These are phyloP conservation scores for Pseudogymnoascus sp. DNA, from an alignment of 2,329 filamentous ascomycete genomes.

Conservation along the genomic window DNA sequence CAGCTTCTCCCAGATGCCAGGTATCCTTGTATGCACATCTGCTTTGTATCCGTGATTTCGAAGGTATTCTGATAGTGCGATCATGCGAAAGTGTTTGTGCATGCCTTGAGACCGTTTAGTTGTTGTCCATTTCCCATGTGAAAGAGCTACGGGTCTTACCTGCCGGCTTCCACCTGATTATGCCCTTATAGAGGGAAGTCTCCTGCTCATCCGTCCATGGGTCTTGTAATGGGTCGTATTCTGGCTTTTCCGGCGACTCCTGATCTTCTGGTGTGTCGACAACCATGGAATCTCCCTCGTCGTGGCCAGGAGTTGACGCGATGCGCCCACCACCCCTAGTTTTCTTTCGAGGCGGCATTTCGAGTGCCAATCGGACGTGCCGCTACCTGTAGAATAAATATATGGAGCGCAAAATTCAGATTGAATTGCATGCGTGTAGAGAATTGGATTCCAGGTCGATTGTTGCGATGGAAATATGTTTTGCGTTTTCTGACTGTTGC, in stretches of 20 bases:
- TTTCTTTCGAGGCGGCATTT: conserved; percentile 66
- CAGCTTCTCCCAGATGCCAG: conserved; percentile 87
- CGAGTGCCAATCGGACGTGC: neutral
- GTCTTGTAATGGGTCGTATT: conserved; percentile 51
- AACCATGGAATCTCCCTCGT: conserved; percentile 53
- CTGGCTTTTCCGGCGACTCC: conserved; percentile 30
- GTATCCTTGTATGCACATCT: conserved; percentile 75
- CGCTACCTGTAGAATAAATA: conserved; percentile 1
- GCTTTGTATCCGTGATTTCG: conserved; percentile 70
- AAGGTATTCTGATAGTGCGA: conserved; percentile 73
- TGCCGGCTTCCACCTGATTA: conserved; percentile 94
- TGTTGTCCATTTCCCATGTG: neutral
- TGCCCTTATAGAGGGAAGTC: conserved; percentile 82
- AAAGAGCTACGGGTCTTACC: conserved; percentile 44
- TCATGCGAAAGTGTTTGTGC: conserved; percentile 90
- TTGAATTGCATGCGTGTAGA: neutral
- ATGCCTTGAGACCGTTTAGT: conserved; percentile 49
- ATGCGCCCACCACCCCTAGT: conserved; percentile 48
- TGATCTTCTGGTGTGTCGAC: conserved; percentile 43
- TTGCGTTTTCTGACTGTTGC: conserved; percentile 2
- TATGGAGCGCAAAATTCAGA: neutral
- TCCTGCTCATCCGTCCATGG: conserved; percentile 96
- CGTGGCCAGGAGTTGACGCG: conserved; percentile 48
- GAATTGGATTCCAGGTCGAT: neutral
- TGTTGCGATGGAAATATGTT: conserved; percentile 9